Evolutionary conservation across 2,329 filamentous ascomycete genomes (phyloP), one percentile per base, ranked within the genome.

Genomic region (Alternaria alternata): DNA sequence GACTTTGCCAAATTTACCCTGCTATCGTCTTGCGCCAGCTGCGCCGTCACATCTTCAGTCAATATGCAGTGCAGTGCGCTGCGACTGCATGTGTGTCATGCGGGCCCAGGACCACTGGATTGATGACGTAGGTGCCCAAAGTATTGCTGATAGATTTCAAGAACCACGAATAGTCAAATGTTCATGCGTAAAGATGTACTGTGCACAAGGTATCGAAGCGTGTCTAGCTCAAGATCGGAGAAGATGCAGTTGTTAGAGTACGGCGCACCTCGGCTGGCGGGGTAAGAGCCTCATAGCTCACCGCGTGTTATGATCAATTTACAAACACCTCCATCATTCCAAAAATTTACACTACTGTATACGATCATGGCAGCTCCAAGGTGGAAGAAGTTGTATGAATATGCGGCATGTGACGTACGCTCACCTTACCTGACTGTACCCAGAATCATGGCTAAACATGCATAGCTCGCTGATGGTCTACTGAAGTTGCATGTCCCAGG

Each of bases 401-500:
- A 78, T 42, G 71, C 75, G 51, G 75, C 74, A 42, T 77, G 74
- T 44, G 75, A 78, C 60, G 75, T 77, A 63, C 48, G 72, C 61
- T 32, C 24, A 36, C 24, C 38, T 8, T 14, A 6, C 26, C 30
- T 18, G 12, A 16, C 3, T 36, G 11, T 34, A 7, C 11, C 20
- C 0, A 22, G 4, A 34, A 5, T 6, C 4, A 8, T 28, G 20
- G 54, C 70, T 74, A 55, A 74, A 12, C 34, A 18, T 8, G 1
- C 34, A n/a, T 47, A 73, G 69, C 66, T 74, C 18, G 91, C 90
- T 11, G 91, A 93, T 75, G 90, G 89, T 6, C 84, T 93, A 2
- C 83, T 92, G 56, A 91, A 89, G 71, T 83, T 93, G 48, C 85
- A 89, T 60, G 85, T 89, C 8, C 83, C 88, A 11, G 84, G 86